Evolutionary conservation across 2,329 filamentous ascomycete genomes (phyloP).

Genomic region (Neonectria ditissima): DNA sequence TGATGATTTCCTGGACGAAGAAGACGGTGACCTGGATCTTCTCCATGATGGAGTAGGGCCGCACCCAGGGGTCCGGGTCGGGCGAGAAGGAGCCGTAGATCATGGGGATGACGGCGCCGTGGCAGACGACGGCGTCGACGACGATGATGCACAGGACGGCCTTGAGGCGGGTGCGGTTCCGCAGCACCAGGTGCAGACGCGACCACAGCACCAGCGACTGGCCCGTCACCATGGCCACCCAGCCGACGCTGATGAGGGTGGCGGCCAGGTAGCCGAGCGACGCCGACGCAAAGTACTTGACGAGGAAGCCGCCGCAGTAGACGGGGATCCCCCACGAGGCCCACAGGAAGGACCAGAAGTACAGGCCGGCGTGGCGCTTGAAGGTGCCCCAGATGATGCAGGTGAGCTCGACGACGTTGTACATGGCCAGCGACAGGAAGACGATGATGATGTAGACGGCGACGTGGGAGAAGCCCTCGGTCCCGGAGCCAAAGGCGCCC

Average conservation of each 20-base stretch:
- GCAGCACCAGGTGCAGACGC: conserved; percentile 69
- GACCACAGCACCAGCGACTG: conserved; percentile 73
- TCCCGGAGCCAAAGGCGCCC: conserved; percentile 41
- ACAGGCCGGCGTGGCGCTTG: conserved; percentile 50
- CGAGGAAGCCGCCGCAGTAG: conserved; percentile 58
- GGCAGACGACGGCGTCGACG: conserved; percentile 62
- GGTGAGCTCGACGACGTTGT: conserved; percentile 52
- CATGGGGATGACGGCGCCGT: conserved; percentile 66
- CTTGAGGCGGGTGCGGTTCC: conserved; percentile 60
- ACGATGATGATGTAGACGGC: conserved; percentile 44
- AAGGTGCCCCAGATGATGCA: conserved; percentile 53
- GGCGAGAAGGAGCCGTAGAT: conserved; percentile 63
- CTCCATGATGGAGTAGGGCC: conserved; percentile 61
- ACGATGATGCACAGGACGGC: conserved; percentile 69
- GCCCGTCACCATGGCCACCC: conserved; percentile 67
- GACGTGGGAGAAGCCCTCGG: conserved; percentile 34
- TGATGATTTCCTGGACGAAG: conserved; percentile 66
- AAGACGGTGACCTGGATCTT: conserved; percentile 68
- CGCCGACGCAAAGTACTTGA: conserved; percentile 50
- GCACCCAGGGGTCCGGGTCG: conserved; percentile 32
- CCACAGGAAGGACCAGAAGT: conserved; percentile 55
- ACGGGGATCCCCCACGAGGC: conserved; percentile 51
- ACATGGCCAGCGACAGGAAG: conserved; percentile 49
- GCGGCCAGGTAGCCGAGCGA: conserved; percentile 38
- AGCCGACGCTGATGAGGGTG: conserved; percentile 42